Conservation (phyloP, 768 basidiomycete species). For the Trametes cingulata region DNA sequence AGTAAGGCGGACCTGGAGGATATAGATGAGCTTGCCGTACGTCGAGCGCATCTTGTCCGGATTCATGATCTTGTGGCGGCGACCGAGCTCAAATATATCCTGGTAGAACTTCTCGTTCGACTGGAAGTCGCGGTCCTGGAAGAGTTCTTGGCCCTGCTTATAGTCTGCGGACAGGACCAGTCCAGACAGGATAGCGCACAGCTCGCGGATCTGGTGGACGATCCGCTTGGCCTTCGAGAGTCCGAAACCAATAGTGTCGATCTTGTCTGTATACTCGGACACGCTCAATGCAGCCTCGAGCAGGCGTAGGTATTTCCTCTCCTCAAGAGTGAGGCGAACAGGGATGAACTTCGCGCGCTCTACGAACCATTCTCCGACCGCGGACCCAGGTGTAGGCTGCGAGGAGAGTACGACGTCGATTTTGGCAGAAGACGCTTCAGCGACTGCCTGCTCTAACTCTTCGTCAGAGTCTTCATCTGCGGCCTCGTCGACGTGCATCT, state of each 20-base stretch:
- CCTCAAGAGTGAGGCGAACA: constrained; percentile 67
- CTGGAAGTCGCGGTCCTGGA: constrained; percentile 78
- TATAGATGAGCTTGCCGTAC: constrained; percentile 83
- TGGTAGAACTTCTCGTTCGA: constrained; percentile 82
- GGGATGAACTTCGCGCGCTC: constrained; percentile 83
- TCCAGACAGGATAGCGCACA: constrained; percentile 87
- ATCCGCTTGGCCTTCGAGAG: constrained; percentile 85
- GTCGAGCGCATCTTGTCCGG: constrained; percentile 90
- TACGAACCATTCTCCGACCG: constrained; percentile 84
- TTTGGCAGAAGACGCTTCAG: constrained; percentile 33
- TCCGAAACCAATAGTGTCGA: constrained; percentile 78
- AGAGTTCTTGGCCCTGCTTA: constrained; percentile 85
- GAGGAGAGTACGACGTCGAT: constrained; percentile 46
- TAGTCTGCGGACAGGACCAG: constrained; percentile 82
- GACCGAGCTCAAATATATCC: constrained; percentile 75
- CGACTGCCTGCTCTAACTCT: constrained; percentile 34
- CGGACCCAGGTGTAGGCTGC: constrained; percentile 58
- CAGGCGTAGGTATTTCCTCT: constrained; percentile 83
- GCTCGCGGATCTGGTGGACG: constrained; percentile 82
- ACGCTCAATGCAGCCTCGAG: constrained; percentile 83
- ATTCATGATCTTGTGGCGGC: constrained; percentile 90
- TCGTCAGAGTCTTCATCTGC: constrained; percentile 37
- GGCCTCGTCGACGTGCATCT: constrained; percentile 43
- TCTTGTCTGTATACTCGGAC: constrained; percentile 89
- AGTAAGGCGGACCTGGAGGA: constrained; percentile 63